These are phyloP conservation scores for Boletus rex-veris DNA, from an alignment of 768 basidiomycete genomes.

Conservation along the genomic window DNA sequence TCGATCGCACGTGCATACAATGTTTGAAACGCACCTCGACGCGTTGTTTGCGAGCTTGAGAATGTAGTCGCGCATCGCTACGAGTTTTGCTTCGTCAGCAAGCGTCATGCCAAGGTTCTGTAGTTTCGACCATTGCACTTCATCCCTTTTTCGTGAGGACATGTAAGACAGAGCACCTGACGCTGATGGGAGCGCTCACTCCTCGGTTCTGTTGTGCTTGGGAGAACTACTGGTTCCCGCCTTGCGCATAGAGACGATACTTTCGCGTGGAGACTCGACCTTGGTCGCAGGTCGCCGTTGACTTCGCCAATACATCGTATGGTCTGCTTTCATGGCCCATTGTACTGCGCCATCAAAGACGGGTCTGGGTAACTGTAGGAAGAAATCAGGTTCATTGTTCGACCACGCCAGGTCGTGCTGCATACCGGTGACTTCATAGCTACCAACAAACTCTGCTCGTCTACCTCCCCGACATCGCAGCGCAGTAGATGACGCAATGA, in stretches of 20 bases:
- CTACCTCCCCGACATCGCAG: constrained; percentile 73
- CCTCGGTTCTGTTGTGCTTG: constrained; percentile 62
- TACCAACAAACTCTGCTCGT: constrained; percentile 70
- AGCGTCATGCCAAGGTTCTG: constrained; percentile 85
- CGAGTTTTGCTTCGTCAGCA: constrained; percentile 79
- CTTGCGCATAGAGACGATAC: constrained; percentile 62
- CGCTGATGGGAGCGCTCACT: constrained; percentile 46
- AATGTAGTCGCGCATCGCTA: constrained; percentile 87
- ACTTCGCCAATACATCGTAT: constrained; percentile 74
- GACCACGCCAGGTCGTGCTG: neutral
- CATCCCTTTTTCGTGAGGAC: constrained; percentile 53
- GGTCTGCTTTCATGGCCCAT: constrained; percentile 86
- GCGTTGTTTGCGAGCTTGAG: constrained; percentile 77
- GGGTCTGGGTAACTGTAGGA: constrained; percentile 51
- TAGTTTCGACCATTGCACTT: constrained; percentile 67
- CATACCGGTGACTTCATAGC: constrained; percentile 78
- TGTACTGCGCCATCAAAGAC: constrained; percentile 82
- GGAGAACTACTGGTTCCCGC: constrained; percentile 36
- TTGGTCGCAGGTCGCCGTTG: constrained; percentile 46
- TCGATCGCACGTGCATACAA: neutral
- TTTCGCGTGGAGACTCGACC: constrained; percentile 68
- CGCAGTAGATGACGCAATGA: constrained; percentile 82
- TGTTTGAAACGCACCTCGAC: constrained; percentile 51
- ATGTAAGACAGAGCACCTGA: neutral
- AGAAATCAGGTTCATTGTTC: neutral